A percentile compares a stretch with the other conserved stretches of the same genome.
These are phyloP conservation scores for Solanum chacoense DNA, from an alignment of 305 asterid genomes.

Conservation along the genomic window DNA sequence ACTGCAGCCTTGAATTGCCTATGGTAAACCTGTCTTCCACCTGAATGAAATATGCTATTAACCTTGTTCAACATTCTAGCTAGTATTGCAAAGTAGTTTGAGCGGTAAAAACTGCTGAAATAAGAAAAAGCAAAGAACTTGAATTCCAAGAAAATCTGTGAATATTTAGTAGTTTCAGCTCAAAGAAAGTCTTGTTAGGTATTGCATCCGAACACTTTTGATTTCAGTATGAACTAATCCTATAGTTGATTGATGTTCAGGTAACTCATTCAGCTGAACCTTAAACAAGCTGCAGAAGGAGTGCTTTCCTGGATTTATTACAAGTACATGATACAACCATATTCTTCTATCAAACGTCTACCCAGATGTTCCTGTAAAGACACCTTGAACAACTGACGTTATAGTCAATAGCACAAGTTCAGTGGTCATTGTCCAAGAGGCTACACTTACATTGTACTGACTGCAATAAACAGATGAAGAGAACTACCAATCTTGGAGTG, in stretches of 20 bases:
- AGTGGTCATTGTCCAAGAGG: background rate
- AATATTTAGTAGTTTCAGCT: background rate
- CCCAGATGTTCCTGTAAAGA: background rate
- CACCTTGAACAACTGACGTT: background rate
- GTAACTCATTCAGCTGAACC: constrained; percentile 1
- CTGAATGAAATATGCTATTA: background rate
- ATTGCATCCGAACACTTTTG: background rate
- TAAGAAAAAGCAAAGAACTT: background rate
- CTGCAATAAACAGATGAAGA: background rate
- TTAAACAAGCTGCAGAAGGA: background rate
- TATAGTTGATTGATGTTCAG: background rate
- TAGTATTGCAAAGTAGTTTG: background rate
- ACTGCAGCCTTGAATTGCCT: background rate
- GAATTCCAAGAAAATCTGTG: background rate
- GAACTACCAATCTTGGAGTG: background rate
- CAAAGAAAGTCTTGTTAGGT: background rate
- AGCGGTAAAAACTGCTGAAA: background rate
- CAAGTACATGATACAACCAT: background rate
- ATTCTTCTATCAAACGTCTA: background rate
- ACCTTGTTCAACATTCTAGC: background rate
- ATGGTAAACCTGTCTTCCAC: background rate
- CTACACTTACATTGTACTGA: background rate
- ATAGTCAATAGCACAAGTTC: background rate
- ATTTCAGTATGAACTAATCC: background rate
- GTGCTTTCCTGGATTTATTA: background rate